Base-by-base conservation (phyloP, 805 yeast genomes). In the Starmerella potacharoeniae region DNA sequence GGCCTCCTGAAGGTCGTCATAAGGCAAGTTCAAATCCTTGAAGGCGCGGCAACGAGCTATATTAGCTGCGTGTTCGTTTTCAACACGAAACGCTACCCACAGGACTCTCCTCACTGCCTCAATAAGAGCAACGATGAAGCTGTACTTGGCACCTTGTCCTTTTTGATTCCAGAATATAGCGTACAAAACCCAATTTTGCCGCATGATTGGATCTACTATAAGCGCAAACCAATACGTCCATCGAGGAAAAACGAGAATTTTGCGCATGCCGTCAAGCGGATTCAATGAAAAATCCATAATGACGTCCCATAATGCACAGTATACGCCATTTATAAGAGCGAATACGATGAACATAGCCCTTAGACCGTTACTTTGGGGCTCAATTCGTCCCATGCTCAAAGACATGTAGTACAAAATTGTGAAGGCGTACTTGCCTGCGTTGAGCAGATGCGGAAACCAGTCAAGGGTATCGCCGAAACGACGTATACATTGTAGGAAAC, bases 241-340 rank as follows among this genome's bases (percentile, higher is more conserved):
- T 10, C 83, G 82, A 11, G 70, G 68, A 54, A 76, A 75, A 55
- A 85, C 75, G 29, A 58, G 51, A n/a, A 55, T 56, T 0, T 45
- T 35, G 11, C 66, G 55, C 42, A 59, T 55, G 2, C 42, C 29
- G 8, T 30, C 39, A 4, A 54, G 36, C 61, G 93, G 73, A 1
- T 96, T 86, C 63, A 93, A 72, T 2, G 97, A 89, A 91, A 96
- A 93, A 72, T 93, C 98, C 95, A 93, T 88, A 43, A 90, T 72
- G 6, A 93, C 72, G 69, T 93, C 98, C 98, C 98, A 93, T 4
- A 81, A 60, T 0, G 84, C 69, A 36, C 90, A 77, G 64, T 78
- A 78, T 0, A 82, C 51, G 0, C 96, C 80, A 68, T 93, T 90
- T 41, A 87, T 61, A 0, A 78, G 66, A 0, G 95, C 96, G 71